Conservation (phyloP, 345 rosid species). For the Citrus reticulata region DNA sequence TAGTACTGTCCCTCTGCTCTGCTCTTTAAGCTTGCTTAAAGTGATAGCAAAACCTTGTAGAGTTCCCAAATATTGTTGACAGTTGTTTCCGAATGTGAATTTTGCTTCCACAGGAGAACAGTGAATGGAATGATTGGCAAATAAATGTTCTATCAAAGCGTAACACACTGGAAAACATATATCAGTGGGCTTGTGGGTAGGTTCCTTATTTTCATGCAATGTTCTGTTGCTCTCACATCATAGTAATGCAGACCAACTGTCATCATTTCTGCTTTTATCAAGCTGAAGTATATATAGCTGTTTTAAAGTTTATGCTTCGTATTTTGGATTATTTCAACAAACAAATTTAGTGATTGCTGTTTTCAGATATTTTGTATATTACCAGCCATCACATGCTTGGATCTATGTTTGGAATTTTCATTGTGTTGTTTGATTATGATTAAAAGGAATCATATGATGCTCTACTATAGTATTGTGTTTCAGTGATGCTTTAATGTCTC, state of each 20-base stretch:
- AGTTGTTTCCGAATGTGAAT: slow-evolving; percentile 9
- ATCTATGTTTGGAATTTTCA: neutral
- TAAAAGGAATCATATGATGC: neutral
- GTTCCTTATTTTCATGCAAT: slow-evolving; percentile 17
- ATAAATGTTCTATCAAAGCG: slow-evolving; percentile 65
- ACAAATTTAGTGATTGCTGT: neutral
- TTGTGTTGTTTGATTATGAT: neutral
- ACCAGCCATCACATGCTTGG: neutral
- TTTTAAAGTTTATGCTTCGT: neutral
- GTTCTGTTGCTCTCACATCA: neutral
- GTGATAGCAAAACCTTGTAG: neutral
- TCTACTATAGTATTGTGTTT: neutral
- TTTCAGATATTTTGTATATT: neutral
- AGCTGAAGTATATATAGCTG: neutral
- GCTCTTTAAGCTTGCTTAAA: too few relatives aligned
- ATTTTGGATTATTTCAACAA: neutral
- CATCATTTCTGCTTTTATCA: neutral
- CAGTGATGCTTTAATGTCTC: neutral
- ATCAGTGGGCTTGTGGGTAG: slow-evolving; percentile 92
- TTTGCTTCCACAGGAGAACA: slow-evolving; percentile 49
- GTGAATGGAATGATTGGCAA: slow-evolving; percentile 76
- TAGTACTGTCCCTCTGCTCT: too few relatives aligned
- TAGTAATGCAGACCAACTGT: neutral
- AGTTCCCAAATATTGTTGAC: neutral
- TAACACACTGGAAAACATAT: slow-evolving; percentile 77